phyloP scores from a whole-genome alignment of 495 filamentous ascomycete genomes.

The Lepraria neglecta region DNA sequence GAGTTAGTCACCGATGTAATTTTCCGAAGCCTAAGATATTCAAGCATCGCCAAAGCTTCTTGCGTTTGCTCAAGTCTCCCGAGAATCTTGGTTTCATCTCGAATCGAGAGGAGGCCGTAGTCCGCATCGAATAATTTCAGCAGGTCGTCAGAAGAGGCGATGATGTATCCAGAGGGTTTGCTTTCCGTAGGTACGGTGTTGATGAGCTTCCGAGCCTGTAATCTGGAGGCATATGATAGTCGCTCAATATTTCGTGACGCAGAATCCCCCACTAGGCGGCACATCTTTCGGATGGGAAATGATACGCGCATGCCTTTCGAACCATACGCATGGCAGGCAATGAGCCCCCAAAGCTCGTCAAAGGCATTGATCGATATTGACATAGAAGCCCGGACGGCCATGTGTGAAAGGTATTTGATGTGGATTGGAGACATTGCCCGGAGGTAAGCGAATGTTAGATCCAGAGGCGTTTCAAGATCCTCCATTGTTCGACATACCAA shows the following conservation, averaged over 20 bases:
- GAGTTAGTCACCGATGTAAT: conserved; percentile 73
- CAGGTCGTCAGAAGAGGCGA: conserved; percentile 83
- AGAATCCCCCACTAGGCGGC: conserved; percentile 80
- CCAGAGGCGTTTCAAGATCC: conserved; percentile 71
- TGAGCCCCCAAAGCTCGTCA: conserved; percentile 80
- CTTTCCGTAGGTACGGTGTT: conserved; percentile 70
- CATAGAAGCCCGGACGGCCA: conserved; percentile 88
- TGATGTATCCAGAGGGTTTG: conserved; percentile 87
- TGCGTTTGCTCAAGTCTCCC: conserved; percentile 70
- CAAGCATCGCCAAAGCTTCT: conserved; percentile 78
- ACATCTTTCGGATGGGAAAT: conserved; percentile 91
- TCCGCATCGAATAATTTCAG: conserved; percentile 83
- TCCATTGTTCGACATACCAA: conserved; percentile 73
- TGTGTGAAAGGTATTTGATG: conserved; percentile 83
- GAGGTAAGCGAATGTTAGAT: conserved; percentile 80
- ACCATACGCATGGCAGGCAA: conserved; percentile 82
- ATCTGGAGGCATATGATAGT: conserved; percentile 74
- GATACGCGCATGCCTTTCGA: conserved; percentile 76
- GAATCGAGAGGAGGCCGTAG: conserved; percentile 78
- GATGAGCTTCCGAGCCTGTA: conserved; percentile 76
- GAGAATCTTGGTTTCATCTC: conserved; percentile 80
- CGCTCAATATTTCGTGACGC: conserved; percentile 86
- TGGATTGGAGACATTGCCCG: conserved; percentile 89
- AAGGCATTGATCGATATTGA: conserved; percentile 89
- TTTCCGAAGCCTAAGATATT: conserved; percentile 72